phyloP scores from a whole-genome alignment of 208 protist genomes.

The Leishmania tropica region DNA sequence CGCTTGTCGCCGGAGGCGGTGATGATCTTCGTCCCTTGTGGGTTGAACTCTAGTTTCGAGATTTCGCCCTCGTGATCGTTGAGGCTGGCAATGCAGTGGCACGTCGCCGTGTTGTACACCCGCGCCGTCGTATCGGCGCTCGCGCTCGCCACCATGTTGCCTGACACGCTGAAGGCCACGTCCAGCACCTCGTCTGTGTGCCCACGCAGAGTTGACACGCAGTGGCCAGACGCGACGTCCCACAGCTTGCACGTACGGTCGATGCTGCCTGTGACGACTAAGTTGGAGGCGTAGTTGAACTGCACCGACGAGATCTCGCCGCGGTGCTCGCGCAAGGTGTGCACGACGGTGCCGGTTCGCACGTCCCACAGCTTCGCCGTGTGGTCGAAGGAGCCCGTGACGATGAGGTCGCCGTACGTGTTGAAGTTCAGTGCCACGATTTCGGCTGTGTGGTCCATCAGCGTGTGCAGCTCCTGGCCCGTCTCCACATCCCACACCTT shows the following conservation, averaged over 20 bases:
- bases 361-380: slow-evolving; percentile 95
- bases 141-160: slow-evolving; percentile 90
- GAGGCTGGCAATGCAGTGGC: slow-evolving; percentile 84
- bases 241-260: slow-evolving; percentile 96
- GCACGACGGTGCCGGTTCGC: slow-evolving; percentile 77
- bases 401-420: slow-evolving; percentile 84
- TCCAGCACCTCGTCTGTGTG: slow-evolving; percentile 96
- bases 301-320: slow-evolving; percentile 94
- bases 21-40: slow-evolving; percentile 95
- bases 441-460: slow-evolving; percentile 94
- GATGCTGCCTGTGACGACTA: slow-evolving; percentile 93
- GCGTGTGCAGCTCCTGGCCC: slow-evolving; percentile 86
- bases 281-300: slow-evolving; percentile 94
- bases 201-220: slow-evolving; percentile 87
- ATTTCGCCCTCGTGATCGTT: slow-evolving; percentile 95
- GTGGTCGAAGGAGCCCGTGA: slow-evolving; percentile 95
- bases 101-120: slow-evolving; percentile 92
- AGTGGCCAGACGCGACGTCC: slow-evolving; percentile 91
- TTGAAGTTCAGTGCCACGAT: slow-evolving; percentile 95
- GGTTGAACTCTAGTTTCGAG: slow-evolving; percentile 96
- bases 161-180: slow-evolving; percentile 90
- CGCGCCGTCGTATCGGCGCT: slow-evolving; percentile 94
- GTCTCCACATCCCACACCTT: slow-evolving; percentile 95
- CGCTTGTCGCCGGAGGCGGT: slow-evolving; percentile 94
- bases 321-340: slow-evolving; percentile 92